Conservation (phyloP, 2,329 filamentous ascomycete species). For the Dichotomopilus funicola region DNA sequence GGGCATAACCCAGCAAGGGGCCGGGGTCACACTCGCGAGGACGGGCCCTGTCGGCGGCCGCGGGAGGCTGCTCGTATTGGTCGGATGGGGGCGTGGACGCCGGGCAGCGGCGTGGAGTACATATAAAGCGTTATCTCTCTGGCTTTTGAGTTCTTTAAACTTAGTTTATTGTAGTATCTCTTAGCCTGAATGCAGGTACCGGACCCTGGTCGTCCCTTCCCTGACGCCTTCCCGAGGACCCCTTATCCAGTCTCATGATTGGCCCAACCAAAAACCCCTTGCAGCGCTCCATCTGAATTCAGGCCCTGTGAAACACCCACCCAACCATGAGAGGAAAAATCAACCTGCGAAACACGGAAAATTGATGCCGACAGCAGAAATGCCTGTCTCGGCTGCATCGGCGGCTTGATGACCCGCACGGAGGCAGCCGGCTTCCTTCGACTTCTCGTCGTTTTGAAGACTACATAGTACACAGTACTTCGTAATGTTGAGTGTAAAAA, state of each 20-base stretch:
- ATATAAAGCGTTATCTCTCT: not conserved
- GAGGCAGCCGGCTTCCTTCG: too few relatives aligned
- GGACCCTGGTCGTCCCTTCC: not conserved
- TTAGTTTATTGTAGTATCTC: not conserved
- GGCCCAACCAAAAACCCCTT: constrained; percentile 1
- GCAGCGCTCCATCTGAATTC: constrained; percentile 3
- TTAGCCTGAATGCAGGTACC: not conserved
- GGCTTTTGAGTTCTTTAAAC: too few relatives aligned
- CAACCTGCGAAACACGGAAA: constrained; percentile 15
- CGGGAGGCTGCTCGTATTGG: constrained; percentile 9
- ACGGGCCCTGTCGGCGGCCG: not conserved
- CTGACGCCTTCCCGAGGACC: not conserved
- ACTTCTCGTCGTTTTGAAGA: too few relatives aligned
- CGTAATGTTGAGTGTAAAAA: too few relatives aligned
- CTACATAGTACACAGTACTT: too few relatives aligned
- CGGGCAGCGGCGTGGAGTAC: not conserved
- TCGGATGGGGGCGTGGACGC: too few relatives aligned
- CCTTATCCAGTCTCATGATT: not conserved
- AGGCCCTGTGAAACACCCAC: constrained; percentile 8
- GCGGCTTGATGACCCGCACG: not conserved
- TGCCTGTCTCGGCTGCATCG: constrained; percentile 7
- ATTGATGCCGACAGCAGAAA: constrained; percentile 7
- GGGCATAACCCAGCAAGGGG: constrained; percentile 7
- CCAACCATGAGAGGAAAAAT: constrained; percentile 8
- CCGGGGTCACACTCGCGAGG: not conserved